Conservation (phyloP, 2,329 filamentous ascomycete genomes). For the Sarocladium kiliense region DNA sequence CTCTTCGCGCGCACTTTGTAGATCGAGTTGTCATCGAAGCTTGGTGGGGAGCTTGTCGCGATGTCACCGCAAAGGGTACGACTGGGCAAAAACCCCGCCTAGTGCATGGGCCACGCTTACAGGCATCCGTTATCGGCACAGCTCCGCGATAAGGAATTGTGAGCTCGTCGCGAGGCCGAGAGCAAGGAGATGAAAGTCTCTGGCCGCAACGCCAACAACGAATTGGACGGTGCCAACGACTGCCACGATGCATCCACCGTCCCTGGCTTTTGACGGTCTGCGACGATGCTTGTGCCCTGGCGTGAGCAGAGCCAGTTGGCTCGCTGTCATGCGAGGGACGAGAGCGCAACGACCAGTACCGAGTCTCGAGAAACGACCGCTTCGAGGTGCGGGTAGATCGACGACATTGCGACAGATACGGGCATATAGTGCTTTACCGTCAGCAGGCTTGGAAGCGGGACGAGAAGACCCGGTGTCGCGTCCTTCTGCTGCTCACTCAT, state of each 20-base stretch:
- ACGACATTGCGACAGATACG: neutral
- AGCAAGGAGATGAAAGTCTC: neutral
- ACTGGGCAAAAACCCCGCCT: constrained; percentile 6
- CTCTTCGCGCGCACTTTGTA: neutral
- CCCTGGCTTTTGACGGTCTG: constrained; percentile 43
- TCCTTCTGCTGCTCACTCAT: neutral
- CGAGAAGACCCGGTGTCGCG: no score
- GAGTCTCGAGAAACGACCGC: neutral
- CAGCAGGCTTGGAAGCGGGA: no score
- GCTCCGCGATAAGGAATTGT: neutral
- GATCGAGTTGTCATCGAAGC: neutral
- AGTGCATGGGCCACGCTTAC: neutral
- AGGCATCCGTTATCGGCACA: constrained; percentile 3
- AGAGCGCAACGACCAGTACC: neutral
- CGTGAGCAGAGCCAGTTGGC: constrained; percentile 27
- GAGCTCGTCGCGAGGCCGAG: neutral
- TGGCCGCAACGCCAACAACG: neutral
- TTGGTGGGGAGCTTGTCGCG: constrained; percentile 9
- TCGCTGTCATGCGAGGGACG: neutral
- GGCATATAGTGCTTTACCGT: neutral
- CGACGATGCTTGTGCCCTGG: constrained; percentile 58
- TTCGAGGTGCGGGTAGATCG: neutral
- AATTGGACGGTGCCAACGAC: neutral
- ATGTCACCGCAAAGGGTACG: neutral
- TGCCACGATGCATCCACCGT: constrained; percentile 7